Evolutionary conservation across 129 eudicot species (phyloP).

Genomic region (Flaveria trinervia): DNA sequence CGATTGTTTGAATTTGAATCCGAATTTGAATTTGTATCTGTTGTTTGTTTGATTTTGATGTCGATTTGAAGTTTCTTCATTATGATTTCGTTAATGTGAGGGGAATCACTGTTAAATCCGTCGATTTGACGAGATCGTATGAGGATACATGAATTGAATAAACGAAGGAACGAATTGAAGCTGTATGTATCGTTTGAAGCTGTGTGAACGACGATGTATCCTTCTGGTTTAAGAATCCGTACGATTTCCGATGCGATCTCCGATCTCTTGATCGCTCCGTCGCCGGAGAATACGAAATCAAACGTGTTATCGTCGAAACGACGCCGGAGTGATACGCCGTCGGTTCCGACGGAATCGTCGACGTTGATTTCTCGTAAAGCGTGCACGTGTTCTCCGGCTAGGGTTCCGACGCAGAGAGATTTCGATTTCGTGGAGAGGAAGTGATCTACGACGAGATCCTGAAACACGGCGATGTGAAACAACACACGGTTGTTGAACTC

Average conservation of each 20-base stretch:
- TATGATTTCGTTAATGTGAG: slow-evolving; percentile 55
- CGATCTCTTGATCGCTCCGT: slow-evolving; percentile 43
- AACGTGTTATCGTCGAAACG: slow-evolving; percentile 47
- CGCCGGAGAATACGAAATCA: slow-evolving; percentile 75
- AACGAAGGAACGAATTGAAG: slow-evolving; percentile 65
- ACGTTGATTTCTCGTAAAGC: slow-evolving; percentile 77
- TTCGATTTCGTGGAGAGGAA: slow-evolving; percentile 55
- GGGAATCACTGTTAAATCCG: slow-evolving; percentile 38
- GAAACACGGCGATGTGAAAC: slow-evolving; percentile 59
- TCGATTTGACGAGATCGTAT: slow-evolving; percentile 52
- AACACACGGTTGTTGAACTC: slow-evolving; percentile 48
- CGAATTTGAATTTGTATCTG: slow-evolving; percentile 5
- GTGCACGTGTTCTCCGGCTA: slow-evolving; percentile 55
- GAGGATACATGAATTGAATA: slow-evolving; percentile 61
- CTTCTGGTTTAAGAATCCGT: slow-evolving; percentile 83
- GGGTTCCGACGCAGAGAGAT: slow-evolving; percentile 62
- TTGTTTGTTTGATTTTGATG: slow-evolving; percentile 8
- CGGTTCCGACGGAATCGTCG: slow-evolving; percentile 48
- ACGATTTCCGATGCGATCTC: slow-evolving; percentile 53
- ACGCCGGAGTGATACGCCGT: slow-evolving; percentile 39
- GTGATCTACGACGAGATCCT: slow-evolving; percentile 66
- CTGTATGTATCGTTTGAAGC: slow-evolving; percentile 67
- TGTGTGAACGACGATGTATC: slow-evolving; percentile 70
- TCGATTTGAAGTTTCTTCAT: slow-evolving; percentile 40
- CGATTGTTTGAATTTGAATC: slow-evolving; percentile 14